A percentile compares a stretch with the other conserved stretches of the same genome.
These are phyloP conservation scores for Penicillium sp. DNA, from an alignment of 2,329 filamentous ascomycete genomes.

Conservation along the genomic window DNA sequence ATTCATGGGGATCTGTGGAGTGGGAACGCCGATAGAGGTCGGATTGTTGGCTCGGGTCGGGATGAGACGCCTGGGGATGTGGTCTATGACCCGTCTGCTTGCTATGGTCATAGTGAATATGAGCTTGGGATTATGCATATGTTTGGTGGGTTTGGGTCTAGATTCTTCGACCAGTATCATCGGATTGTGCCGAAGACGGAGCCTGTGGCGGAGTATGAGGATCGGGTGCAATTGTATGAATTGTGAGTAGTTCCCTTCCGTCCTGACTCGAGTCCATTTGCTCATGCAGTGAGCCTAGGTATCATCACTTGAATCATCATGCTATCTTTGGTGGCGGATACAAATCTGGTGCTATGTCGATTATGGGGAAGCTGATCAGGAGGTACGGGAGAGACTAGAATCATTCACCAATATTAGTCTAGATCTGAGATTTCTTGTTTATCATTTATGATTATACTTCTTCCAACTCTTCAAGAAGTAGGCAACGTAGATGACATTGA, in stretches of 20 bases:
- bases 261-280: slow-evolving; percentile 10
- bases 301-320: slow-evolving; percentile 88
- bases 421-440: no score
- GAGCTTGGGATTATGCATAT: slow-evolving; percentile 93
- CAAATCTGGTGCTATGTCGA: slow-evolving; percentile 67
- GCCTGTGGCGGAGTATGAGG: slow-evolving; percentile 77
- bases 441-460: no score
- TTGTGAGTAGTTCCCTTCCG: slow-evolving; percentile 54
- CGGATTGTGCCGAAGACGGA: slow-evolving; percentile 71
- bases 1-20: slow-evolving; percentile 94
- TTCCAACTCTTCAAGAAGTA: no score
- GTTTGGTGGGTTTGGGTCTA: slow-evolving; percentile 79
- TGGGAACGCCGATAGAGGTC: slow-evolving; percentile 70
- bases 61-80: slow-evolving; percentile 62
- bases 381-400: slow-evolving; percentile 59
- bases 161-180: slow-evolving; percentile 76
- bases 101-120: slow-evolving; percentile 84
- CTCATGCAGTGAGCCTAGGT: slow-evolving; percentile 51
- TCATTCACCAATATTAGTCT: no score
- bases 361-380: slow-evolving; percentile 68
- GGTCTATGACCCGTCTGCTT: slow-evolving; percentile 74
- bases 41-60: slow-evolving; percentile 49
- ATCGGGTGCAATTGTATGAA: slow-evolving; percentile 76
- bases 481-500: no score
- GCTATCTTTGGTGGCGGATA: slow-evolving; percentile 81